Conservation (phyloP, 2,329 filamentous ascomycete genomes). For the Beauveria australis region DNA sequence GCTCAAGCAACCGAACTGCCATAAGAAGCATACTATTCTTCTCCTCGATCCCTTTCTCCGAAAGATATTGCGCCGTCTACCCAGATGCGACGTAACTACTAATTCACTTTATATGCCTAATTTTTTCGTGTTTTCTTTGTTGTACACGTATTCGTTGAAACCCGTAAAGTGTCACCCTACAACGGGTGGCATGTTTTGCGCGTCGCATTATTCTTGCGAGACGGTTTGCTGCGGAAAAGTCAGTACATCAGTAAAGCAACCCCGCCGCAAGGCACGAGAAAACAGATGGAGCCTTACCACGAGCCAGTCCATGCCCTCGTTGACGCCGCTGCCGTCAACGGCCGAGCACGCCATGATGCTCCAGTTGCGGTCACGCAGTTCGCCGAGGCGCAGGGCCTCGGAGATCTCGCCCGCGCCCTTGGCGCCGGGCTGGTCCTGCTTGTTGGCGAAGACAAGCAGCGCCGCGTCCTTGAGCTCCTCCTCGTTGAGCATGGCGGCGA, state of each 20-base stretch:
- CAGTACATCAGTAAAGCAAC: background rate
- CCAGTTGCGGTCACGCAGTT: conserved; percentile 95
- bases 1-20: background rate
- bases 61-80: conserved; percentile 17
- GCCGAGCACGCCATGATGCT: conserved; percentile 97
- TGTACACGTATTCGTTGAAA: background rate
- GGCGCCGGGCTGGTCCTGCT: conserved; percentile 95
- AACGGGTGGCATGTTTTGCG: background rate
- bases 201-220: background rate
- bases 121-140: background rate
- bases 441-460: conserved; percentile 94
- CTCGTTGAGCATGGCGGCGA: conserved; percentile 92
- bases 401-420: conserved; percentile 96
- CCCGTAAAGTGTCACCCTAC: background rate
- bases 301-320: conserved; percentile 98
- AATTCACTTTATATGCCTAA: no score
- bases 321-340: conserved; percentile 88
- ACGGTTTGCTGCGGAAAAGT: conserved; percentile 26
- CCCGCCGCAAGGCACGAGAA: conserved; percentile 8
- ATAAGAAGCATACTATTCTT: background rate
- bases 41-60: background rate
- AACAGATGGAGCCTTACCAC: conserved; percentile 52
- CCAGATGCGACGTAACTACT: conserved; percentile 19
- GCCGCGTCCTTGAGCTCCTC: conserved; percentile 92
- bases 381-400: conserved; percentile 80